Evolutionary conservation across 257 asterid genomes (phyloP).

Genomic region (Capsicum rhomboideum): DNA sequence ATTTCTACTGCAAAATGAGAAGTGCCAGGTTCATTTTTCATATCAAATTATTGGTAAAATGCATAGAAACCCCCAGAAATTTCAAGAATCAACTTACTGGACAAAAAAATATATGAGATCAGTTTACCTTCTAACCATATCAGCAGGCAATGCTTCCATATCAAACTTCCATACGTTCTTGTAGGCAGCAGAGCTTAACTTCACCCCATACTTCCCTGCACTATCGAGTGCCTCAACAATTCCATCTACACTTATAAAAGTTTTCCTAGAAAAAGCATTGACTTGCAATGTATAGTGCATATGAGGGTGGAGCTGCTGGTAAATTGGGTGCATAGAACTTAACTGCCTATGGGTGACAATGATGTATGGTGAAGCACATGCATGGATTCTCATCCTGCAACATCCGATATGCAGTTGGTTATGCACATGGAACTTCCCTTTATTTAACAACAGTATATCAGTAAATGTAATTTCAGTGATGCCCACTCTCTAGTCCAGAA

Average conservation of each 20-base stretch:
- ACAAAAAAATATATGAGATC: background rate
- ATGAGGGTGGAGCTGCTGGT: slow-evolving; percentile 79
- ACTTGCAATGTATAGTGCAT: slow-evolving; percentile 40
- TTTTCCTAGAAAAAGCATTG: background rate
- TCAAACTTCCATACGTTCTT: background rate
- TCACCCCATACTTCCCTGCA: background rate
- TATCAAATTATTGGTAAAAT: background rate
- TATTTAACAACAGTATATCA: background rate
- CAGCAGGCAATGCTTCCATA: slow-evolving; percentile 1
- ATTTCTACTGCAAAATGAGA: too few species aligned
- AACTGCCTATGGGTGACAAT: slow-evolving; percentile 76
- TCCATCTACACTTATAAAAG: background rate
- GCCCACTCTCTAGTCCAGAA: background rate
- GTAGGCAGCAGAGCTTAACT: background rate
- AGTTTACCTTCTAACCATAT: background rate
- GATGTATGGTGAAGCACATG: background rate
- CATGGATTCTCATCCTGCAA: background rate
- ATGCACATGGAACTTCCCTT: background rate
- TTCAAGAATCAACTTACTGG: background rate
- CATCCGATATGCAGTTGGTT: background rate
- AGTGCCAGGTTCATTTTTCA: background rate
- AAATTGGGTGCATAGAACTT: slow-evolving; percentile 75
- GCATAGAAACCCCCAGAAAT: background rate
- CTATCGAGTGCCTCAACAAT: background rate
- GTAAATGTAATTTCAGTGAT: too few species aligned